Base-by-base conservation (phyloP, 202 grass and related monocot genomes). In the Brachypodium distachyon region DNA sequence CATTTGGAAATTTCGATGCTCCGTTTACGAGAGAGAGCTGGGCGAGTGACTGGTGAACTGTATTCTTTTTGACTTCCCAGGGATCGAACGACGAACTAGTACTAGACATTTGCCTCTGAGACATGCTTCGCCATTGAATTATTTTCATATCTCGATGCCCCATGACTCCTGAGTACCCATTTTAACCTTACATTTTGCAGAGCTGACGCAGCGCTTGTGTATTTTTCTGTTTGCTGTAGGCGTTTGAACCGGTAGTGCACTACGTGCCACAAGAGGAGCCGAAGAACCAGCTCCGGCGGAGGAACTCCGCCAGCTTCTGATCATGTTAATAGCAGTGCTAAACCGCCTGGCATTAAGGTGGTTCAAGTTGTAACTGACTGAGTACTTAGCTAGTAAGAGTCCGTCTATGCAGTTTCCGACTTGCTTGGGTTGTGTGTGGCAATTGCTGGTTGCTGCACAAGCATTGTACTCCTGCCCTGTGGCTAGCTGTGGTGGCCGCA, bases 281-380 rank as follows among this genome's bases (percentile, higher is more conserved):
- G 32, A 78, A 83, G 86, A 77, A 83, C 58, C 77, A 61, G 41
- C 80, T 93, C 55, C 79, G 88, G 71, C 87, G 90, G 74, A 87
- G 26, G 49, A 97, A 86, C 69, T 97, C 90, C 28, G 79, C 83
- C 69, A 64, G 68, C 29, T 87, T 97, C 77, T 97, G 74, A 89
- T 83, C 79, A 76, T 80, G 80, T 72, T 70, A 67, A 82, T 89
- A 77, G 42, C 43, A 68, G 39, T 67, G 80, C 38, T 32, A 12
- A 79, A 82, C 57, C 75, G 9, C 38, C 40, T 74, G 19, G 81
- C 62, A 64, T 53, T 75, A 81, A 66, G 82, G 53, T 56, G 33
- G 56, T 67, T 57, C 32, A 76, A 67, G 66, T 67, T 72, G 80
- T 79, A 78, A 64, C 81, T 58, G 47, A 72, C 14, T 49, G 48